Evolutionary conservation across 169 alveolate species (phyloP).

Genomic region (Amoebophrya sp.): DNA sequence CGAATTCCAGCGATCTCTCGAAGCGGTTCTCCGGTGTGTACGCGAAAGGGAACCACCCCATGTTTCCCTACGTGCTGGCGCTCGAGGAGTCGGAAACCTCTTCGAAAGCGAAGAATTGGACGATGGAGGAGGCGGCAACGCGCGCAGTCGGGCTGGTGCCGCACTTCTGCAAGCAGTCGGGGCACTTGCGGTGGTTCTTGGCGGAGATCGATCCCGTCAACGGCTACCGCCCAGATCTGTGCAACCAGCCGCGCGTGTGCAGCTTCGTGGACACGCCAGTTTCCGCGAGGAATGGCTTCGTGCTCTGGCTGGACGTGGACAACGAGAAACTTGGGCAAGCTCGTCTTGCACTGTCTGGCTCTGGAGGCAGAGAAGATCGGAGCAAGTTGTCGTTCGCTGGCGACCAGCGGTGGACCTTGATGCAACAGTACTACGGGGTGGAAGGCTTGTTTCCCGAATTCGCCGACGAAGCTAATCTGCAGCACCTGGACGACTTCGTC

Average conservation of each 20-base stretch:
- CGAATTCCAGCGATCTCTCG: neutral
- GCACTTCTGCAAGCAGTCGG: too few relatives aligned
- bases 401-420: neutral
- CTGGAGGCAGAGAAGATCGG: too few relatives aligned
- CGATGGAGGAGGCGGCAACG: neutral
- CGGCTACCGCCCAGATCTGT: neutral
- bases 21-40: neutral
- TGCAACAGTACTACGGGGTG: neutral
- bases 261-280: neutral
- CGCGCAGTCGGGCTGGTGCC: neutral
- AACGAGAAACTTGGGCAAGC: too few relatives aligned
- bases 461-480: too few relatives aligned
- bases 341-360: too few relatives aligned
- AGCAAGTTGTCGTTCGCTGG: neutral
- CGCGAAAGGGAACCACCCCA: neutral
- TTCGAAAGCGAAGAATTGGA: neutral
- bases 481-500: too few relatives aligned
- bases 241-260: neutral
- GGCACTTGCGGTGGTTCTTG: neutral
- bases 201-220: neutral
- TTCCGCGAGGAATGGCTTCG: neutral
- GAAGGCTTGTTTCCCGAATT: neutral
- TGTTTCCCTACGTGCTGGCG: neutral
- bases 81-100: neutral
- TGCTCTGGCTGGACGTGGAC: neutral